These are phyloP conservation scores for Tricholoma saponaceum DNA, from an alignment of 768 basidiomycete genomes.

Conservation along the genomic window DNA sequence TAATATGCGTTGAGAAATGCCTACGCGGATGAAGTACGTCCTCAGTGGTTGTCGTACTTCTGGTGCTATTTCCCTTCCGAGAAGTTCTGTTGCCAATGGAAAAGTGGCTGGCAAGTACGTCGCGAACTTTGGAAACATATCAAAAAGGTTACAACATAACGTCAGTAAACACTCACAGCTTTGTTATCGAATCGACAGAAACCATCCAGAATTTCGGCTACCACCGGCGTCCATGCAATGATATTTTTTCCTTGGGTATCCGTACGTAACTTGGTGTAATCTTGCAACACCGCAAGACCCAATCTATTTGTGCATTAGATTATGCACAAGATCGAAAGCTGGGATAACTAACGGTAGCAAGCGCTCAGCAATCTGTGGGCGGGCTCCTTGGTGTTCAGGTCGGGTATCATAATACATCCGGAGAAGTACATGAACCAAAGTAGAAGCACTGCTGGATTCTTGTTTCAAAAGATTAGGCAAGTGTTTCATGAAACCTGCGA, in stretches of 20 bases:
- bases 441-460: conserved; percentile 95
- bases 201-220: conserved; percentile 90
- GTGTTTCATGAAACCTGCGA: conserved; percentile 97
- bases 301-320: conserved; percentile 46
- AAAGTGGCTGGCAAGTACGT: conserved; percentile 89
- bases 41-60: conserved; percentile 81
- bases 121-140: conserved; percentile 60
- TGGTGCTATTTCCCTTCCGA: conserved; percentile 76
- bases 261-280: conserved; percentile 84
- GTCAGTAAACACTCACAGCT: conserved; percentile 54
- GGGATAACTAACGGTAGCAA: conserved; percentile 57
- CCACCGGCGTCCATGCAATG: conserved; percentile 96
- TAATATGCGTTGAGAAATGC: conserved; percentile 66
- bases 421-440: conserved; percentile 85
- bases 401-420: conserved; percentile 93
- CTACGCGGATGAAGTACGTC: conserved; percentile 78
- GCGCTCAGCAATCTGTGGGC: conserved; percentile 74
- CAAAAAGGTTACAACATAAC: not conserved
- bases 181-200: conserved; percentile 88
- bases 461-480: conserved; percentile 96
- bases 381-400: conserved; percentile 80
- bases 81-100: conserved; percentile 81
- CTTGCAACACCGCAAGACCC: conserved; percentile 81
- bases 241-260: conserved; percentile 96
- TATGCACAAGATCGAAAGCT: not conserved